Evolutionary conservation across 1,284 basidiomycete genomes (phyloP).

Genomic region (Leccinum angustisporum): DNA sequence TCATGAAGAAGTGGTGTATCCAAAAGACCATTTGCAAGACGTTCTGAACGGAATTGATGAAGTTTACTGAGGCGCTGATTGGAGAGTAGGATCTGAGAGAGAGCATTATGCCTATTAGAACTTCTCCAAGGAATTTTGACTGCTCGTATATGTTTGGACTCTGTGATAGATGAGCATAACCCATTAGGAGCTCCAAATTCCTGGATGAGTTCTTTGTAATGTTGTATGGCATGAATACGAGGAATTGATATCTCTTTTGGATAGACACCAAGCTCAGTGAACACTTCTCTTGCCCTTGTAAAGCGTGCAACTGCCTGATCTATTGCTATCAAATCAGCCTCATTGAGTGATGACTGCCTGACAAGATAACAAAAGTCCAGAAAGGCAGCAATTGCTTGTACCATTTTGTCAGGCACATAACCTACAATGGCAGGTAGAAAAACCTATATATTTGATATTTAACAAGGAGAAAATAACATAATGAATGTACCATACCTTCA

Average conservation of each 20-base stretch:
- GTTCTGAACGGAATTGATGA: no score
- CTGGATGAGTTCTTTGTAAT: background rate
- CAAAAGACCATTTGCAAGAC: no score
- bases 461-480: no score
- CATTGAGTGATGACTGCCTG: background rate
- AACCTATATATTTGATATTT: no score
- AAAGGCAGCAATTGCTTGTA: conserved; percentile 7
- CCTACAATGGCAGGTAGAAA: no score
- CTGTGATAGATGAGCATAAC: background rate
- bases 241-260: background rate
- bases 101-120: background rate
- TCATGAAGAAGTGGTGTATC: no score
- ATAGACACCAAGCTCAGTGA: background rate
- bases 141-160: background rate
- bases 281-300: background rate
- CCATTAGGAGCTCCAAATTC: background rate
- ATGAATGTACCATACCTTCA: no score
- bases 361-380: conserved; percentile 14
- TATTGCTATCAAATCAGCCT: background rate
- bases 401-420: background rate
- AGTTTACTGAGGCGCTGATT: background rate
- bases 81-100: background rate
- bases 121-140: background rate
- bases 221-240: background rate
- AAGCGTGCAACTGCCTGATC: background rate